These are phyloP conservation scores for Nicotiana paniculata DNA, from an alignment of 257 asterid species.

Conservation along the genomic window DNA sequence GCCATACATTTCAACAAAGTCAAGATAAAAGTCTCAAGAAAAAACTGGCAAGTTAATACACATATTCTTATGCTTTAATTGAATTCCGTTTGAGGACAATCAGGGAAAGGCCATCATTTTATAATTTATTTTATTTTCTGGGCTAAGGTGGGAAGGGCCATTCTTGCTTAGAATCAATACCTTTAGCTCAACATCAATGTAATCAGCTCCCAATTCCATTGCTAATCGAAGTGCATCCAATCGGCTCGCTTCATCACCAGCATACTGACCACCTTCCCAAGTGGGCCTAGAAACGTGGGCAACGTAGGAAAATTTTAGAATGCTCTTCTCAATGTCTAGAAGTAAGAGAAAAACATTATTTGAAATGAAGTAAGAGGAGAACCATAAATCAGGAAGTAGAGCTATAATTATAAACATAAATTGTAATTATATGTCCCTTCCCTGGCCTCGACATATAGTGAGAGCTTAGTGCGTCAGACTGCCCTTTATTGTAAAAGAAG, in stretches of 20 bases:
- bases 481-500: background rate
- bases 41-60: background rate
- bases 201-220: constrained; percentile 95
- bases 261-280: constrained; percentile 97
- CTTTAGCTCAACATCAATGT: constrained; percentile 92
- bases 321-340: background rate
- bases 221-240: constrained; percentile 61
- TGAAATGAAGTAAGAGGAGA: background rate
- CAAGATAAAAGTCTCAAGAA: background rate
- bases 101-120: background rate
- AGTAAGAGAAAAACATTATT: background rate
- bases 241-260: constrained; percentile 74
- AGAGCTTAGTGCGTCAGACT: too few species aligned
- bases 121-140: background rate
- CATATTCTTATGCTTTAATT: background rate
- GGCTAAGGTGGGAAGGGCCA: background rate
- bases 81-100: background rate
- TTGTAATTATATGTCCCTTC: too few species aligned
- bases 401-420: background rate
- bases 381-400: background rate
- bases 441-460: too few species aligned
- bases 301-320: constrained; percentile 5
- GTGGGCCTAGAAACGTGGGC: constrained; percentile 51
- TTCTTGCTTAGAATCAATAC: constrained; percentile 23
- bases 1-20: background rate